A percentile compares a stretch with the other conserved stretches of the same genome.
Evolutionary conservation across 306 rosid species (phyloP).

Genomic region (Quercus cerris): DNA sequence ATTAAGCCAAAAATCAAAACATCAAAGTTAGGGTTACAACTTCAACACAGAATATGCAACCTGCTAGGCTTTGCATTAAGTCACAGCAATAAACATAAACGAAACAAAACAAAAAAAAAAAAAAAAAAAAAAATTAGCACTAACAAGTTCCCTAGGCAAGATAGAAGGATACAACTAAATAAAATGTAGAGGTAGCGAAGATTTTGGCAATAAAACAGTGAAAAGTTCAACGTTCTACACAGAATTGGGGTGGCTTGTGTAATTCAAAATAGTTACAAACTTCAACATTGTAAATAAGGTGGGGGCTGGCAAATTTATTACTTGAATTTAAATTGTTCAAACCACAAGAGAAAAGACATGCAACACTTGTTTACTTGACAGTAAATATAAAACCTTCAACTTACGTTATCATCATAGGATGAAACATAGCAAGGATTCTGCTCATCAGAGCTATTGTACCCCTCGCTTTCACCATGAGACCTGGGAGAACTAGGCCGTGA

Average conservation of each 20-base stretch:
- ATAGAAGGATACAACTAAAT: neutral
- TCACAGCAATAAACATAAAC: neutral
- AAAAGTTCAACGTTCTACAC: neutral
- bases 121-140: too few species aligned
- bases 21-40: neutral
- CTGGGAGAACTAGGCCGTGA: conserved; percentile 91
- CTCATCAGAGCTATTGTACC: conserved; percentile 94
- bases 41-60: neutral
- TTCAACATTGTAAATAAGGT: neutral
- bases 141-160: neutral
- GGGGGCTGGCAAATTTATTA: neutral
- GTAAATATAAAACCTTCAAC: conserved; percentile 27
- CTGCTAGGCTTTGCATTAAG: neutral
- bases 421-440: conserved; percentile 72
- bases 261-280: neutral
- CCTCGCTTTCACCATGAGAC: conserved; percentile 88
- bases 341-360: neutral
- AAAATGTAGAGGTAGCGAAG: neutral
- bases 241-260: neutral
- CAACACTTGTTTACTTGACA: neutral
- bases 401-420: conserved; percentile 77
- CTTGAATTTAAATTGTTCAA: neutral
- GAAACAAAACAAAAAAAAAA: too few species aligned
- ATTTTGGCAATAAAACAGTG: neutral
- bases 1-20: neutral